Evolutionary conservation across 305 asterid genomes (phyloP).

Genomic region (Solanum aculeatissimum): DNA sequence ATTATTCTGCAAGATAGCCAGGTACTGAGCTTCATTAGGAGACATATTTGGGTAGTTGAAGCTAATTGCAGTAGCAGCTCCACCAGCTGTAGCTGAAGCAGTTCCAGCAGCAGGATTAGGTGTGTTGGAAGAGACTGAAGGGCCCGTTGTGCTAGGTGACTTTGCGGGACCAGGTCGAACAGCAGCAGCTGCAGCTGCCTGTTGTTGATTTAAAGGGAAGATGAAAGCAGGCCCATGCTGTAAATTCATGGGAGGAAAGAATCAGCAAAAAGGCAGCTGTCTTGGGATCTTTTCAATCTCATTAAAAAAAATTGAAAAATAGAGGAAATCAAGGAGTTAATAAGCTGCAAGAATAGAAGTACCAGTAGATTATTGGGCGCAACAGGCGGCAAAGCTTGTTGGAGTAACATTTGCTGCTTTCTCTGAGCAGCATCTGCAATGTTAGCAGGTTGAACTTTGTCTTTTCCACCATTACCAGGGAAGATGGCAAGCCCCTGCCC

Average conservation of each 20-base stretch:
- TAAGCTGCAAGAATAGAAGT: not conserved
- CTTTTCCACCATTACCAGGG: constrained; percentile 44
- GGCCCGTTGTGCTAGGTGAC: constrained; percentile 23
- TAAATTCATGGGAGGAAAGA: not conserved
- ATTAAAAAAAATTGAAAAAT: not conserved
- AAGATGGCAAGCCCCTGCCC: constrained; percentile 26
- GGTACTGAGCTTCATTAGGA: constrained; percentile 67
- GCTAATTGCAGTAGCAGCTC: constrained; percentile 48
- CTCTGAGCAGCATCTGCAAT: constrained; percentile 56
- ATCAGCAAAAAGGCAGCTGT: not conserved
- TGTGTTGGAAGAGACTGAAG: constrained; percentile 22
- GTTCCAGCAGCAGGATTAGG: constrained; percentile 22
- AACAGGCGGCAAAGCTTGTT: constrained; percentile 77
- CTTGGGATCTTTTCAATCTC: not conserved
- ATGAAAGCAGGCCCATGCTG: constrained; percentile 78
- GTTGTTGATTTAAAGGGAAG: constrained; percentile 88
- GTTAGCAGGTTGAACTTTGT: constrained; percentile 41
- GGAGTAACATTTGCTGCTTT: constrained; percentile 63
- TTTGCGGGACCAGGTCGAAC: constrained; percentile 35
- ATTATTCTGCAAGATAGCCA: constrained; percentile 76
- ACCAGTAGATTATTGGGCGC: constrained; percentile 78
- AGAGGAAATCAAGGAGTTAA: not conserved
- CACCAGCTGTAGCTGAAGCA: constrained; percentile 26
- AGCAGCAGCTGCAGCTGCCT: constrained; percentile 49
- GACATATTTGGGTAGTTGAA: constrained; percentile 74